Evolutionary conservation across 352 stramenopile species (phyloP), one percentile per base, ranked within the genome.

Genomic region (Porosira glacialis): DNA sequence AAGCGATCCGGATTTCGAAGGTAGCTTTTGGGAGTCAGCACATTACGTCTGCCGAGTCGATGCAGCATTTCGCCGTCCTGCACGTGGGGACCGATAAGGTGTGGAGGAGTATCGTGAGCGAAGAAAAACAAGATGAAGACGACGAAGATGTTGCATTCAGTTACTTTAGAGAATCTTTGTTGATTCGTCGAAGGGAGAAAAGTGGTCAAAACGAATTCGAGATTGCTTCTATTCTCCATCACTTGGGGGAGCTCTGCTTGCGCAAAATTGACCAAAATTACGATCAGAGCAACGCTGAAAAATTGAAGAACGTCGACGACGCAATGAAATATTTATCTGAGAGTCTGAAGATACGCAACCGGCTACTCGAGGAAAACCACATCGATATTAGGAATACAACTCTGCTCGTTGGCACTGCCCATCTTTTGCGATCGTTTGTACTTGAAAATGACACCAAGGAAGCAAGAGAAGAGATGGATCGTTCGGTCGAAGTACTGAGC

Each of bases 1-100:
- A 86, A 50, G 64, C 78, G 5, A 75, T 86, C 15, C 49, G 73
- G 19, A 80, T 86, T 52, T 78, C 73, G 10, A 56, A 74, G 63
- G 66, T 38, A 31, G 65, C 70, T 28, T 76, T 66, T 63, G 69
- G 78, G 8, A 76, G 59, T 31, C 45, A 69, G 4, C 75, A 84
- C 55, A 24, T 65, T 24, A 70, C 60, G 43, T 57, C 58, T 53
- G 75, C 75, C 38, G 75, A 84, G 41, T 68, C 61, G 13, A 56
- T 84, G 61, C 59, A 72, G 38, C 67, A 47, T 27, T 62, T 80
- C 19, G 75, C 48, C 17, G 27, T 72, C 43, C 60, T 84, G 15
- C 51, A 80, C 28, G 73, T 73, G 69, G 53, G 36, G 3, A 24
- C 51, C 17, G 35, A 22, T 10, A 70, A 76, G 49, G 26, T 41